Conservation (phyloP, 352 stramenopile genomes). For the Albugo candida region DNA sequence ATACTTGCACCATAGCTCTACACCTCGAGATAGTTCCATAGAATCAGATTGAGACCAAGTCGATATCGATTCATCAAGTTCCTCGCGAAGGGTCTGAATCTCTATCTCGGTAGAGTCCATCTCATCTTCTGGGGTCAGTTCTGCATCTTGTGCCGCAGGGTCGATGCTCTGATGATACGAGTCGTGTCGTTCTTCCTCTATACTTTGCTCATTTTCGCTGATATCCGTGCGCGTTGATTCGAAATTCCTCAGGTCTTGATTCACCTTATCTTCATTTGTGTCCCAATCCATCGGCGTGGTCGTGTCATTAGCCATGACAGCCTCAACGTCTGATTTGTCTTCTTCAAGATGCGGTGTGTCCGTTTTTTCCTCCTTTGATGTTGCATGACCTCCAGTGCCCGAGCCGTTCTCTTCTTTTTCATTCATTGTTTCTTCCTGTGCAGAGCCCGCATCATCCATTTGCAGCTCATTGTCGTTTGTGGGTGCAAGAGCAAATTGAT, state of each 20-base stretch:
- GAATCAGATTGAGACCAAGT: constrained; percentile 25
- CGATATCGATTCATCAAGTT: constrained; percentile 61
- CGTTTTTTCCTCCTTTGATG: constrained; percentile 25
- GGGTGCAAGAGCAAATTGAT: constrained; percentile 37
- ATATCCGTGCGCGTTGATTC: not conserved
- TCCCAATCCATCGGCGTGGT: constrained; percentile 5
- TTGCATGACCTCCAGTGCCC: constrained; percentile 17
- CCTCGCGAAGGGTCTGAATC: constrained; percentile 40
- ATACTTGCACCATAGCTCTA: constrained; percentile 85
- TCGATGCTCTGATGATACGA: too few relatives aligned
- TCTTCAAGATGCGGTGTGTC: constrained; percentile 9
- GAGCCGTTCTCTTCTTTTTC: constrained; percentile 27
- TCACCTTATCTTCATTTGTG: constrained; percentile 13
- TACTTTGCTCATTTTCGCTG: too few relatives aligned
- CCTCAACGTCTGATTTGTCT: constrained; percentile 12
- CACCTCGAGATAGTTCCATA: constrained; percentile 20
- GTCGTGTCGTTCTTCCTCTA: too few relatives aligned
- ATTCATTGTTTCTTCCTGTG: constrained; percentile 29
- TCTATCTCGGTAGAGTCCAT: constrained; percentile 22
- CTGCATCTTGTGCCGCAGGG: not conserved
- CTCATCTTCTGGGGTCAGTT: constrained; percentile 1
- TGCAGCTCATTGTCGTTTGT: constrained; percentile 31
- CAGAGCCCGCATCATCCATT: constrained; percentile 30
- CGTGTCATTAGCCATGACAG: too few relatives aligned
- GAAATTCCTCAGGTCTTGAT: constrained; percentile 4